A percentile compares a stretch with the other conserved stretches of the same genome.
Conservation (phyloP, 495 filamentous ascomycete genomes). For the Xylaria cubensis region DNA sequence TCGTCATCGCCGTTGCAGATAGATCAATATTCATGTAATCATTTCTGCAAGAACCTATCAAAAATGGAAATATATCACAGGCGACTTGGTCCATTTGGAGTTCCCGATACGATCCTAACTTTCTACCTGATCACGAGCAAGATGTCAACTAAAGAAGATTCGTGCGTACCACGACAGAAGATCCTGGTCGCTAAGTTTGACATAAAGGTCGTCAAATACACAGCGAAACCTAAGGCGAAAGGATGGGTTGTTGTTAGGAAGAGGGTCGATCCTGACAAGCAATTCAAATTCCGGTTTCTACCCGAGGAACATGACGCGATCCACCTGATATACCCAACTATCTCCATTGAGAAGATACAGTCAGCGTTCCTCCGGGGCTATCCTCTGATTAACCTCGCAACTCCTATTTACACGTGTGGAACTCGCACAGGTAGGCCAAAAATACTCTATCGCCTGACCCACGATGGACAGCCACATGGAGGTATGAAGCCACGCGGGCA, state of each 20-base stretch:
- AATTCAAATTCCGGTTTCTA: background rate
- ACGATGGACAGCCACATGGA: background rate
- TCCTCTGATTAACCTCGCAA: background rate
- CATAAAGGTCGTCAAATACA: background rate
- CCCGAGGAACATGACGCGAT: background rate
- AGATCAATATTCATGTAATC: too few species aligned
- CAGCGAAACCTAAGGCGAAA: background rate
- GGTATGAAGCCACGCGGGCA: background rate
- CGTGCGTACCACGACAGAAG: background rate
- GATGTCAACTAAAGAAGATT: background rate
- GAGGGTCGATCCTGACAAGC: background rate
- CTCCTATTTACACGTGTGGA: background rate
- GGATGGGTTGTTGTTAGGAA: background rate
- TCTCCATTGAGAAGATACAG: background rate
- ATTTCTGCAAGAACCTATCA: background rate
- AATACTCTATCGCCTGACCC: background rate
- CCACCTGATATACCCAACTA: background rate
- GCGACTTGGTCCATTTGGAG: background rate
- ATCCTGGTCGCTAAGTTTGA: background rate
- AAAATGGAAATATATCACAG: background rate
- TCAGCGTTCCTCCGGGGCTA: background rate
- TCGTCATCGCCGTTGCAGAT: background rate
- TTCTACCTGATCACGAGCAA: background rate
- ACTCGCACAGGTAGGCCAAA: background rate
- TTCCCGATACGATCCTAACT: background rate